Base-by-base conservation (phyloP, 768 basidiomycete genomes). In the Gloeostereum incarnatum region DNA sequence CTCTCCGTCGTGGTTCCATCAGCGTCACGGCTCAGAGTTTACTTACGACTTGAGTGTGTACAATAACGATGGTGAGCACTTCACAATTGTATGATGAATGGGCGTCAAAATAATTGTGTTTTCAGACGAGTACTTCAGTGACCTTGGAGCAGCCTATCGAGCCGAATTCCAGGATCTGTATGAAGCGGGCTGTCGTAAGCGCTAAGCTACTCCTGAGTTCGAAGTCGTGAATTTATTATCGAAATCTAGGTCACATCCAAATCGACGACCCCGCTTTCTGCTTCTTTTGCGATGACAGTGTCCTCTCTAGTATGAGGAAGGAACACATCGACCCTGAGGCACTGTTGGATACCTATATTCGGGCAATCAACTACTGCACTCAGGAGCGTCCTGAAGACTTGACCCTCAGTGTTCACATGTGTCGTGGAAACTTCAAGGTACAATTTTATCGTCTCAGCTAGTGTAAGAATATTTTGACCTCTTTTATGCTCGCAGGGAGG, bases 1-100 rank as follows among this genome's bases (percentile, higher is more conserved):
- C 42, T 73, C 81, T 0, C 83, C 82, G 3, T 75, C 76, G 24
- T 81, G 80, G 78, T 78, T 74, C 54, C 78, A 81, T 52, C 71
- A 81, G 20, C 71, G 75, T 18, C 78, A 79, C 51, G 81, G 81
- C 35, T 66, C 63, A 7, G 73, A 75, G 43, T 32, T 56, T 32
- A 74, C 75, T 5, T 79, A 76, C 49, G 72, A 73, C 42, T 61
- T 67, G 30, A 61, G 66, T 6, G 70, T 81, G 5, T 84, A 84
- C 56, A 60, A 63, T 30, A 71, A 63, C 49, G 80, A 82, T 49
- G 71, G 76, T 73, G 31, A 39, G n/a, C n/a, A 60, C 19, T 29
- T 7, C n/a, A 10, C 30, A 35, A 26, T 22, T 22, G 20, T 40
- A 40, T 32, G 17, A 19, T 18, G 18, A 13, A n/a, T n/a, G n/a